A percentile compares a stretch with the other conserved stretches of the same genome.
These are phyloP conservation scores for Clavispora phyllophila DNA, from an alignment of 805 yeast species.

Conservation along the genomic window DNA sequence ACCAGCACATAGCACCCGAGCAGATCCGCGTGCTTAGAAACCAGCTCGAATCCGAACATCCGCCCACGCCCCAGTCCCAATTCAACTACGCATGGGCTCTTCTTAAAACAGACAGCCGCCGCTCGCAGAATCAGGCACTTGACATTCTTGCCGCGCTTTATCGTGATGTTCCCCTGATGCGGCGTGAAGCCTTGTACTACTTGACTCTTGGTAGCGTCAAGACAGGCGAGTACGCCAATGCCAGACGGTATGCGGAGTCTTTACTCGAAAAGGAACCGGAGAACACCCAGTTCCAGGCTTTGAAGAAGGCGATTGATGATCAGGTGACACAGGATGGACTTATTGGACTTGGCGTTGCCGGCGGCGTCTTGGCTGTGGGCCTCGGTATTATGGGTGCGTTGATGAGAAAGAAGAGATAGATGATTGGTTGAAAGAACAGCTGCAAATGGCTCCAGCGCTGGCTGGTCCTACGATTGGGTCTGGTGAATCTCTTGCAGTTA, in stretches of 20 bases:
- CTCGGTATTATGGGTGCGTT: conserved; percentile 53
- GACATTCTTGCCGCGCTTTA: conserved; percentile 65
- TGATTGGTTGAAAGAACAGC: no score
- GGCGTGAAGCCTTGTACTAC: conserved; percentile 87
- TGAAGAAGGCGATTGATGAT: conserved; percentile 76
- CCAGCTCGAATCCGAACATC: conserved; percentile 78
- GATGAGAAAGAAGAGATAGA: conserved; percentile 29
- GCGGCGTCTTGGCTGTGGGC: conserved; percentile 82
- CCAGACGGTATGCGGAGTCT: conserved; percentile 79
- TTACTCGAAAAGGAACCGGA: conserved; percentile 77
- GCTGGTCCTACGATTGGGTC: no score
- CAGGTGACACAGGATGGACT: conserved; percentile 83
- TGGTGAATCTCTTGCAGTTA: no score
- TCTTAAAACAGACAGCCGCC: conserved; percentile 59
- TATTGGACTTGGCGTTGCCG: conserved; percentile 80
- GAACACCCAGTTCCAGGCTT: conserved; percentile 66
- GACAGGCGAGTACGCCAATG: conserved; percentile 79
- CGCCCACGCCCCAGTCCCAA: conserved; percentile 76
- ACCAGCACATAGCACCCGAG: conserved; percentile 58
- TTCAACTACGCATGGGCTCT: conserved; percentile 98
- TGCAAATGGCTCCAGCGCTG: no score
- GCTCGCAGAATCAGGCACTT: conserved; percentile 75
- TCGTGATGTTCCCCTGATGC: conserved; percentile 71
- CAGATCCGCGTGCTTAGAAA: conserved; percentile 71
- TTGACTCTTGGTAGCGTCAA: conserved; percentile 83